Evolutionary conservation across 2,329 filamentous ascomycete species (phyloP).

Genomic region (Nemania sp.): DNA sequence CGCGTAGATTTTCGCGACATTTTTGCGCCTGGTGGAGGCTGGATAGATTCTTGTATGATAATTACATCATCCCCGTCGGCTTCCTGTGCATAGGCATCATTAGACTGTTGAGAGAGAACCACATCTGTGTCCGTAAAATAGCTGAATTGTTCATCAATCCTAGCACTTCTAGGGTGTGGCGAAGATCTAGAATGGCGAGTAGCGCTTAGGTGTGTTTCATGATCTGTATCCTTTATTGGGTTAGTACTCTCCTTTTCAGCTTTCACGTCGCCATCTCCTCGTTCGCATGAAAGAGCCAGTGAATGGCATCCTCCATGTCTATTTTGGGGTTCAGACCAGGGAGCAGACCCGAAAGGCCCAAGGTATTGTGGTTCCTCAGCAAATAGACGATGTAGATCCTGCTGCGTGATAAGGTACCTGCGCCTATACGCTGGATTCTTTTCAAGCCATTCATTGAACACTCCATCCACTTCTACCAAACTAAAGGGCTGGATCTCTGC

Average conservation of each 20-base stretch:
- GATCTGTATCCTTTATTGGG: background rate
- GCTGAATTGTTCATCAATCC: background rate
- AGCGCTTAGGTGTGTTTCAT: background rate
- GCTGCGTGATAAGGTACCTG: conserved; percentile 45
- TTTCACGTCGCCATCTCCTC: background rate
- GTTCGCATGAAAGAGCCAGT: conserved; percentile 19
- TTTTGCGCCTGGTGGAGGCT: conserved; percentile 20
- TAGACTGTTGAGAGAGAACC: background rate
- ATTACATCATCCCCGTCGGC: conserved; percentile 19
- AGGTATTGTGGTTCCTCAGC: conserved; percentile 4
- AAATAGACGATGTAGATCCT: conserved; percentile 42
- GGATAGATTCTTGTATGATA: conserved; percentile 23
- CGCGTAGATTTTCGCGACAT: conserved; percentile 3
- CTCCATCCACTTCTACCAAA: conserved; percentile 35
- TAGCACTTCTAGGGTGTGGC: background rate
- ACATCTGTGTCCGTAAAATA: background rate
- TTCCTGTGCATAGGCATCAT: background rate
- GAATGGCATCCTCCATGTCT: background rate
- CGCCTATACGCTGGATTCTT: conserved; percentile 44
- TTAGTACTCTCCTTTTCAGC: background rate
- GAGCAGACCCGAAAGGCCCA: background rate
- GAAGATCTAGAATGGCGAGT: background rate
- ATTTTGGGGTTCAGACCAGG: background rate
- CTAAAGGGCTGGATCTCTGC: conserved; percentile 33
- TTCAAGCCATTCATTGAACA: conserved; percentile 44